Evolutionary conservation across 805 yeast species (phyloP), one percentile per base, ranked within the genome.

Genomic region (Sugiyamaella marilandica): DNA sequence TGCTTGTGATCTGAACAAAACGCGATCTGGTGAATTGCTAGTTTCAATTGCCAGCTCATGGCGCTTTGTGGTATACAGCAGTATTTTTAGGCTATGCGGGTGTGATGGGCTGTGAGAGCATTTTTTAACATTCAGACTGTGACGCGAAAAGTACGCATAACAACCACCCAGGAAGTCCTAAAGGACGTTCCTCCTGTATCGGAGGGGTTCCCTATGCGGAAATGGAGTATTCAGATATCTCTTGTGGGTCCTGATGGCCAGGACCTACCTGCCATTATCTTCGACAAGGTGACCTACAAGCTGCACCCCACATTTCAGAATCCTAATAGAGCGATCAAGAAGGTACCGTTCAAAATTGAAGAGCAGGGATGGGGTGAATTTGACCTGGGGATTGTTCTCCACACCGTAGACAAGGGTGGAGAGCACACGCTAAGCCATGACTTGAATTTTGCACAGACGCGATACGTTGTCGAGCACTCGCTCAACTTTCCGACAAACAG

Each of bases 281-380:
- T 92, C 63, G 98, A 94, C 69, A 87, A 86, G 70, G 97, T 90
- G 50, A 90, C 95, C 3, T 92, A 92, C 69, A 84, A 89, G 61
- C 78, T 94, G 58, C 99, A 92, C 73, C 98, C 97, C 47, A 94
- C 98, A 9, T 92, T 92, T 72, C 82, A 81, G 47, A 90, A 90
- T 68, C 98, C 98, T 10, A 84, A 80, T 58, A 80, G 97, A 67
- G 76, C 85, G 10, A 68, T 89, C 65, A 87, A 86, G 64, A 84
- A 83, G 64, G 80, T 86, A 9, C 99, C 99, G 10, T 92, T 91
- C 72, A 79, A 72, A 65, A 85, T 92, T 53, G 87, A 82, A 64
- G 99, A 92, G 69, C 84, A 88, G 72, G 99, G 99, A 49, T 92
- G 99, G 98, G 99, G 98, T 68, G 98, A 92, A 60, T 92, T 92